Percentiles rank a stretch among this genome's conserved stretches.
These are phyloP conservation scores for Coemansia sp. DNA, from an alignment of 192 early-diverging fungal species.

Conservation along the genomic window DNA sequence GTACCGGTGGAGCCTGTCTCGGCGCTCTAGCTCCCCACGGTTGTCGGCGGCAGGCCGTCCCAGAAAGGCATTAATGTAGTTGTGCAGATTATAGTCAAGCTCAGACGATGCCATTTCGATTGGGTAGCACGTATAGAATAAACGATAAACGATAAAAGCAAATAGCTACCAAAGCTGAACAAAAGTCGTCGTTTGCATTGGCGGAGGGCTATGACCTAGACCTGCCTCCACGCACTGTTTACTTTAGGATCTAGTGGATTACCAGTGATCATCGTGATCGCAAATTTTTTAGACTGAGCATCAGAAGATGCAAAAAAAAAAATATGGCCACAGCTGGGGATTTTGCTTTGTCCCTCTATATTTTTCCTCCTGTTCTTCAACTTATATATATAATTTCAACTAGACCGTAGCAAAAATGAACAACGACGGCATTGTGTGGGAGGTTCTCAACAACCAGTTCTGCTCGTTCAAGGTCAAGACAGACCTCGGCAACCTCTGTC, in stretches of 20 bases:
- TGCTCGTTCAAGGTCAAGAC: slow-evolving; percentile 99
- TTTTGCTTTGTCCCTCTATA: not conserved
- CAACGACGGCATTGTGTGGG: slow-evolving; percentile 90
- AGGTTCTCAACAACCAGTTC: slow-evolving; percentile 94
- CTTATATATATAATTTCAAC: slow-evolving; percentile 1
- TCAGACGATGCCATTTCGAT: slow-evolving; percentile 20
- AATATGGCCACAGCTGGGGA: slow-evolving; percentile 1
- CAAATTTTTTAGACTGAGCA: slow-evolving; percentile 13
- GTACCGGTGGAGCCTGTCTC: slow-evolving; percentile 28
- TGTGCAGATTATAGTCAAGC: slow-evolving; percentile 39
- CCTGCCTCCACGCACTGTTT: not conserved
- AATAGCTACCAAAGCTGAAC: not conserved
- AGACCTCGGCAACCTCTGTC: slow-evolving; percentile 85
- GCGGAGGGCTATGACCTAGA: not conserved
- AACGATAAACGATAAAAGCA: slow-evolving; percentile 8
- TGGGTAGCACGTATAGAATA: not conserved
- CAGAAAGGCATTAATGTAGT: slow-evolving; percentile 51
- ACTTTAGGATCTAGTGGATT: not conserved
- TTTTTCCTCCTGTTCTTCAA: slow-evolving; percentile 6
- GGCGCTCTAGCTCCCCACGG: slow-evolving; percentile 23
- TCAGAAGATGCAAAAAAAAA: slow-evolving; percentile 14
- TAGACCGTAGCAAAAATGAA: slow-evolving; percentile 30
- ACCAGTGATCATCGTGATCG: not conserved
- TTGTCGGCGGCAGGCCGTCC: slow-evolving; percentile 13
- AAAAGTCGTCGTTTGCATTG: not conserved